Evolutionary conservation across 2,329 filamentous ascomycete species (phyloP).

Genomic region (Hymenotorrendiella dingleyae): DNA sequence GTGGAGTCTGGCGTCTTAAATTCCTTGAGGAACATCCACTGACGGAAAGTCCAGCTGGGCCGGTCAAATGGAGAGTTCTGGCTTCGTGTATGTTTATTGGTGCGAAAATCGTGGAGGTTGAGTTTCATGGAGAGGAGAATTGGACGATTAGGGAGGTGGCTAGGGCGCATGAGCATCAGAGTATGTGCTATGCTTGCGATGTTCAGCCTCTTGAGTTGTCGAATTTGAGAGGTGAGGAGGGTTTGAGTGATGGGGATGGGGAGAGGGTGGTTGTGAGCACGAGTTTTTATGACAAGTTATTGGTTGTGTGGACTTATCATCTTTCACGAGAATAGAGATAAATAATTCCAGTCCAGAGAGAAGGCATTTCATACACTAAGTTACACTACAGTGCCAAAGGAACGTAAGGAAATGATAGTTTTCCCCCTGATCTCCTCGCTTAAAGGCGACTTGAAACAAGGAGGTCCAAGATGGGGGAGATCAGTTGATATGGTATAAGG

Average conservation of each 20-base stretch:
- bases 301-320: slow-evolving; percentile 58
- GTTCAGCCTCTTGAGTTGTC: slow-evolving; percentile 40
- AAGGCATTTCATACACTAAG: too few relatives aligned
- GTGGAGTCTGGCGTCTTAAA: slow-evolving; percentile 86
- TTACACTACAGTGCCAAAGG: too few relatives aligned
- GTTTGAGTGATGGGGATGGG: slow-evolving; percentile 5
- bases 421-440: too few relatives aligned
- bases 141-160: slow-evolving; percentile 62
- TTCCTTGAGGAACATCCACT: slow-evolving; percentile 37
- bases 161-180: slow-evolving; percentile 77
- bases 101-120: slow-evolving; percentile 54
- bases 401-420: too few relatives aligned
- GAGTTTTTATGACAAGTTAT: slow-evolving; percentile 68
- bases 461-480: too few relatives aligned
- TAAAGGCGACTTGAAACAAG: too few relatives aligned
- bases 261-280: slow-evolving; percentile 54
- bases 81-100: slow-evolving; percentile 95
- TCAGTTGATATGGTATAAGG: too few relatives aligned
- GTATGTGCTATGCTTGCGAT: slow-evolving; percentile 73
- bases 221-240: neutral
- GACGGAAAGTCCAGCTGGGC: slow-evolving; percentile 5
- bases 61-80: slow-evolving; percentile 47
- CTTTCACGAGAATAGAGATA: too few relatives aligned
- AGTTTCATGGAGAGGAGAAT: slow-evolving; percentile 22
- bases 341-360: too few relatives aligned